phyloP scores from a whole-genome alignment of 805 yeast species.

The Pichia insulana region DNA sequence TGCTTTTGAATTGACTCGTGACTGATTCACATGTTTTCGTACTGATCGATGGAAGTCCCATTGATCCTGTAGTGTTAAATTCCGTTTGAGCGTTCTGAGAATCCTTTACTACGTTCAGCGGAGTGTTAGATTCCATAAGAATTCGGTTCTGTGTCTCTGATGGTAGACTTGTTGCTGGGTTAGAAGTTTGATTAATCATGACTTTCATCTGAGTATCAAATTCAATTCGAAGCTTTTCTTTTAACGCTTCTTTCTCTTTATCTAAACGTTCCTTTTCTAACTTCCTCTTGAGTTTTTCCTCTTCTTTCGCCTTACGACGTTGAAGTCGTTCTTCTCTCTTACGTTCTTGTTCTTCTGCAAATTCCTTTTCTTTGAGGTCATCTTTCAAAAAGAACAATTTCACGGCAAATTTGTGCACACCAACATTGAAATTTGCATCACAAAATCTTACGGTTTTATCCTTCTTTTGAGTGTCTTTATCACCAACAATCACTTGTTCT shows the following conservation, averaged over 20 bases:
- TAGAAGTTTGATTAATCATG: too few species aligned
- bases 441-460: constrained; percentile 86
- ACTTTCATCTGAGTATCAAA: background rate
- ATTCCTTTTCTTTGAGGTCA: constrained; percentile 49
- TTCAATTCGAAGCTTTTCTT: constrained; percentile 5
- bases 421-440: constrained; percentile 63
- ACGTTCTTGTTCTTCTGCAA: constrained; percentile 25
- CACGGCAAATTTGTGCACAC: constrained; percentile 77
- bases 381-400: constrained; percentile 80
- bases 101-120: too few species aligned
- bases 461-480: constrained; percentile 36
- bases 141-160: too few species aligned
- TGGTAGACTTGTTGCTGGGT: too few species aligned
- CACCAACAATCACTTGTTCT: constrained; percentile 41
- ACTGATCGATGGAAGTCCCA: too few species aligned
- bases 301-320: constrained; percentile 27
- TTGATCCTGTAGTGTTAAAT: too few species aligned
- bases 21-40: too few species aligned
- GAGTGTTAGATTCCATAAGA: background rate
- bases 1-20: too few species aligned
- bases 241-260: constrained; percentile 9
- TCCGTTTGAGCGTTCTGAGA: too few species aligned
- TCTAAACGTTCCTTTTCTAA: constrained; percentile 7
- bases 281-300: constrained; percentile 13
- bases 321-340: constrained; percentile 24